phyloP scores from a whole-genome alignment of 169 alveolate species.

The Cryptosporidium bovis region DNA sequence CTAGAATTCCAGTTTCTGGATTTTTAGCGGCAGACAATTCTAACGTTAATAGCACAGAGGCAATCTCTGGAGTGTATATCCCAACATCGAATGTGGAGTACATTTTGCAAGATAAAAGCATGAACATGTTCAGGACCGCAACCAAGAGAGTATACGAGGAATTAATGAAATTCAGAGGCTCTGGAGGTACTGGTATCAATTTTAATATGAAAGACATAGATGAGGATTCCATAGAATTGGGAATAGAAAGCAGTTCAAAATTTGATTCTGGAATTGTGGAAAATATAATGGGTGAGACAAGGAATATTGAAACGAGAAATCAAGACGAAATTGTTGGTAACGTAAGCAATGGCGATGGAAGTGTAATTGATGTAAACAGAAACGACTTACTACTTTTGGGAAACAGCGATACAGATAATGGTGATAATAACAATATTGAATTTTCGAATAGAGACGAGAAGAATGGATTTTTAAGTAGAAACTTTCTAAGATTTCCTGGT shows the following conservation, averaged over 20 bases:
- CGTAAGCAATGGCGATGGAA: too few relatives aligned
- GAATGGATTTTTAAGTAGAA: too few relatives aligned
- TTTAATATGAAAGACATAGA: neutral
- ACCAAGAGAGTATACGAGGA: slow-evolving; percentile 62
- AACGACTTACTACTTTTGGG: too few relatives aligned
- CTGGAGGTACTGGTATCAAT: neutral
- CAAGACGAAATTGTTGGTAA: too few relatives aligned
- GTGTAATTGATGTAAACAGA: too few relatives aligned
- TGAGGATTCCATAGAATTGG: neutral
- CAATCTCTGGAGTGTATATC: neutral
- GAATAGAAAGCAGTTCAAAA: slow-evolving; percentile 6
- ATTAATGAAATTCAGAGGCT: slow-evolving; percentile 43
- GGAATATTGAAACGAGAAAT: slow-evolving; percentile 61
- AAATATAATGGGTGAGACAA: slow-evolving; percentile 73
- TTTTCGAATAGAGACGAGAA: too few relatives aligned
- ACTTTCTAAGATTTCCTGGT: too few relatives aligned
- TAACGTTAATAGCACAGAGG: neutral
- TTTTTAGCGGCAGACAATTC: neutral
- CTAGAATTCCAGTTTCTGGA: neutral
- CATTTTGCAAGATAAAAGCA: slow-evolving; percentile 42
- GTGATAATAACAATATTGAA: neutral
- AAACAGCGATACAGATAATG: neutral
- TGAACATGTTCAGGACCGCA: slow-evolving; percentile 69
- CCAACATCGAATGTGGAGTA: slow-evolving; percentile 73
- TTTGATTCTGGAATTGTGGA: slow-evolving; percentile 74